Conservation (phyloP, 768 basidiomycete genomes). For the Vararia minispora region DNA sequence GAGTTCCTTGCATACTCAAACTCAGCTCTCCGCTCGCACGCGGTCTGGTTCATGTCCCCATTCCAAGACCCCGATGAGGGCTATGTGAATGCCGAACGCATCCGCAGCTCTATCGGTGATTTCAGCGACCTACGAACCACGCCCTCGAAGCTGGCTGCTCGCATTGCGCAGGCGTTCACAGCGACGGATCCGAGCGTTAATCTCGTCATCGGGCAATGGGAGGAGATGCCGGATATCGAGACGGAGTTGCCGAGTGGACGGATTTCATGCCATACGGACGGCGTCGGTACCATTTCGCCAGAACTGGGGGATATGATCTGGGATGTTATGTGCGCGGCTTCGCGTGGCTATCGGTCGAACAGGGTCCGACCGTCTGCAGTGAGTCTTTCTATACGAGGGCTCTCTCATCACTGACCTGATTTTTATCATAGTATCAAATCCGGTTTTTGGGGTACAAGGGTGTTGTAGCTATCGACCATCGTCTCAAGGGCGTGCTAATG, state of each 20-base stretch:
- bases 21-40: constrained; percentile 68
- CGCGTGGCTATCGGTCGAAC: constrained; percentile 16
- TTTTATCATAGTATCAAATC: constrained; percentile 52
- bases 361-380: constrained; percentile 50
- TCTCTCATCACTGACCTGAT: too few species aligned
- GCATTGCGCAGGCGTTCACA: constrained; percentile 76
- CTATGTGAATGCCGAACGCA: constrained; percentile 40
- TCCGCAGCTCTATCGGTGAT: constrained; percentile 56
- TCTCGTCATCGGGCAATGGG: constrained; percentile 48
- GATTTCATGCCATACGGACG: constrained; percentile 52
- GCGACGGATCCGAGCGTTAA: constrained; percentile 65
- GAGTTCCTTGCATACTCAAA: constrained; percentile 78
- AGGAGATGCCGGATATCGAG: constrained; percentile 49
- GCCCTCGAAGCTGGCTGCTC: constrained; percentile 77
- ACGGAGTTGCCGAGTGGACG: too few species aligned
- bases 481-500: constrained; percentile 52
- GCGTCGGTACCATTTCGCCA: constrained; percentile 67
- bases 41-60: constrained; percentile 71
- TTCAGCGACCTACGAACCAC: constrained; percentile 34
- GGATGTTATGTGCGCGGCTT: constrained; percentile 36
- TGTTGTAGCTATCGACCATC: constrained; percentile 54
- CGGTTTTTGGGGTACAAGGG: constrained; percentile 78
- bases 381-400: too few species aligned
- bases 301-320: constrained; percentile 50
- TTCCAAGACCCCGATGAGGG: constrained; percentile 39